These are phyloP conservation scores for Candida khao-thaluensis DNA, from an alignment of 805 yeast genomes.

Conservation along the genomic window DNA sequence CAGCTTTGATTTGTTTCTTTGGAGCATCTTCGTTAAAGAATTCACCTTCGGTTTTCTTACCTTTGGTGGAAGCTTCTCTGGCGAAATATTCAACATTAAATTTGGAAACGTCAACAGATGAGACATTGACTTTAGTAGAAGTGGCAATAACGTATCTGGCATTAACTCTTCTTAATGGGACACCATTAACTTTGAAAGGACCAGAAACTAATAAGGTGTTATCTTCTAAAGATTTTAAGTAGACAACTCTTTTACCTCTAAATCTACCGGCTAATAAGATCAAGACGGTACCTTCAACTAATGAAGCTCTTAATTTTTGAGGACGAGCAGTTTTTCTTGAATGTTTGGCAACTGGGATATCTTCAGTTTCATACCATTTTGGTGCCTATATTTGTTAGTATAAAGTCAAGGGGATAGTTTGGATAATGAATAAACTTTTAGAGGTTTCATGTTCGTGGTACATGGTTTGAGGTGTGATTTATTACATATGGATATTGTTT, in stretches of 20 bases:
- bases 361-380: conserved; percentile 94
- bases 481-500: too few species aligned
- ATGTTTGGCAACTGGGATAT: conserved; percentile 82
- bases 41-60: conserved; percentile 86
- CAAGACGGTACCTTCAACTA: conserved; percentile 97
- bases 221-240: conserved; percentile 95
- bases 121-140: conserved; percentile 84
- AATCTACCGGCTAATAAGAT: conserved; percentile 98
- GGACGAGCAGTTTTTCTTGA: conserved; percentile 91
- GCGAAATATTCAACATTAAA: conserved; percentile 95
- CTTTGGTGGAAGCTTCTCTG: conserved; percentile 84
- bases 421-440: too few species aligned
- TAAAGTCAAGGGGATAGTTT: too few species aligned
- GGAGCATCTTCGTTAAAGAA: conserved; percentile 77
- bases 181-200: conserved; percentile 99
- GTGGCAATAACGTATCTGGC: conserved; percentile 99
- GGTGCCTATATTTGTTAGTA: conserved; percentile 53
- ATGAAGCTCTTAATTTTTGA: conserved; percentile 91
- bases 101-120: conserved; percentile 81
- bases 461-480: too few species aligned
- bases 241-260: conserved; percentile 99
- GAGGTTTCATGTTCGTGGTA: too few species aligned
- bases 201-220: conserved; percentile 96
- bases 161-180: conserved; percentile 98
- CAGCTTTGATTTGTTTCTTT: conserved; percentile 86